Conservation (phyloP, 2,329 filamentous ascomycete genomes). For the Fonsecaea multimorphosa region DNA sequence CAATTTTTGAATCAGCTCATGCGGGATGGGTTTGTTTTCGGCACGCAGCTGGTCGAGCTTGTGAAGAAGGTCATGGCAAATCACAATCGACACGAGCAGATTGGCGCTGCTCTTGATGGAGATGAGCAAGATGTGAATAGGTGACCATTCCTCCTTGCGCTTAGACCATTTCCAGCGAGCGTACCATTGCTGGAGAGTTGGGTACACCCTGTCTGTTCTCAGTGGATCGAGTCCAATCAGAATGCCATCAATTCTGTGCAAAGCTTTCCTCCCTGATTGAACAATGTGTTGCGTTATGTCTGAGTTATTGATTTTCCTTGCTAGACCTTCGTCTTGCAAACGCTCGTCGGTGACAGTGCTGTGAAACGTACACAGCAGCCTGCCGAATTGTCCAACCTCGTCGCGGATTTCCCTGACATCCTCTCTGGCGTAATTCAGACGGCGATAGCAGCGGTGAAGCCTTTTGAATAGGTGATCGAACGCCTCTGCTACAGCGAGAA, state of each 20-base stretch:
- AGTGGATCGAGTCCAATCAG: background rate
- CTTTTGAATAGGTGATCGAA: slow-evolving; percentile 5
- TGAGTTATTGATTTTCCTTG: slow-evolving; percentile 5
- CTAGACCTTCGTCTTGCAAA: slow-evolving; percentile 7
- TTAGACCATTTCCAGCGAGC: slow-evolving; percentile 9
- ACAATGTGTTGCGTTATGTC: slow-evolving; percentile 14
- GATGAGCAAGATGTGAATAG: slow-evolving; percentile 1
- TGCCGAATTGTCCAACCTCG: slow-evolving; percentile 3
- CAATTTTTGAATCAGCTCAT: background rate
- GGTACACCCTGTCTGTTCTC: slow-evolving; percentile 4
- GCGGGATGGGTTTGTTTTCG: background rate
- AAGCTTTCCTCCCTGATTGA: slow-evolving; percentile 4
- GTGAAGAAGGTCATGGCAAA: background rate
- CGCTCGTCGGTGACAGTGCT: slow-evolving; percentile 11
- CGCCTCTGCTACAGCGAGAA: background rate
- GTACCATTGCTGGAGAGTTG: background rate
- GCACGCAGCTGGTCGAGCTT: background rate
- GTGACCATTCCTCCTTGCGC: slow-evolving; percentile 16
- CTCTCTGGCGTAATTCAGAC: background rate
- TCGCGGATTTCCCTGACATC: slow-evolving; percentile 2
- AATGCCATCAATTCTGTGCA: background rate
- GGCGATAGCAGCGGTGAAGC: background rate
- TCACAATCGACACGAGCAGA: slow-evolving; percentile 3
- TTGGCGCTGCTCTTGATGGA: slow-evolving; percentile 12
- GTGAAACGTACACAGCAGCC: background rate